Conservation (phyloP, 2,329 filamentous ascomycete species). For the Penicillium sp. region DNA sequence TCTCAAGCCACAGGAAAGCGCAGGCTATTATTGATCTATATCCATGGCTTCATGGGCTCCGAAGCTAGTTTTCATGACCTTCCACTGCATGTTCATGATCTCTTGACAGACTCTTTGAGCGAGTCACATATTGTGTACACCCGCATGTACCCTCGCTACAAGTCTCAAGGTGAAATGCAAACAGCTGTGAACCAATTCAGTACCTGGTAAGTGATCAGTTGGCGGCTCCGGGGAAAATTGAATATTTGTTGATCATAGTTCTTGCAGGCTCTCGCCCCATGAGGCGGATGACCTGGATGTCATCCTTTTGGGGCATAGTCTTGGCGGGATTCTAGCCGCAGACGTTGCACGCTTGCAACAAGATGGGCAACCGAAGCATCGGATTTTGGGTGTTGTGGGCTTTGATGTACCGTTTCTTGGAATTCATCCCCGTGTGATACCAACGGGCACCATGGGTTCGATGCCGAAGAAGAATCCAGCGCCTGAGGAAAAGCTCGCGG, state of each 20-base stretch:
- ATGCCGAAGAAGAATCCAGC: constrained; percentile 47
- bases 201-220: constrained; percentile 54
- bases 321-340: constrained; percentile 79
- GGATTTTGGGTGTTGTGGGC: constrained; percentile 73
- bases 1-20: constrained; percentile 29
- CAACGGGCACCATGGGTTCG: constrained; percentile 74
- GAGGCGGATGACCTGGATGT: constrained; percentile 71
- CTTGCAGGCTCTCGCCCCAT: constrained; percentile 65
- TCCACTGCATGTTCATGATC: constrained; percentile 77
- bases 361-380: constrained; percentile 52
- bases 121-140: constrained; percentile 79
- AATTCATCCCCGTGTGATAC: constrained; percentile 81
- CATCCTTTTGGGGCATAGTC: constrained; percentile 79
- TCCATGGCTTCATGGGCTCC: constrained; percentile 88
- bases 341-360: constrained; percentile 65
- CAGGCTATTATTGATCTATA: constrained; percentile 70
- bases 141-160: constrained; percentile 55
- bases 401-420: constrained; percentile 85
- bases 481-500: constrained; percentile 18
- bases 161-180: constrained; percentile 47
- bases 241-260: background rate
- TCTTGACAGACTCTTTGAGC: constrained; percentile 62
- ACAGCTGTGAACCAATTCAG: constrained; percentile 80
- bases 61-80: constrained; percentile 85
- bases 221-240: no score